Evolutionary conservation across 371 early-diverging fungal genomes (phyloP).

Genomic region (Nematocida sp.): DNA sequence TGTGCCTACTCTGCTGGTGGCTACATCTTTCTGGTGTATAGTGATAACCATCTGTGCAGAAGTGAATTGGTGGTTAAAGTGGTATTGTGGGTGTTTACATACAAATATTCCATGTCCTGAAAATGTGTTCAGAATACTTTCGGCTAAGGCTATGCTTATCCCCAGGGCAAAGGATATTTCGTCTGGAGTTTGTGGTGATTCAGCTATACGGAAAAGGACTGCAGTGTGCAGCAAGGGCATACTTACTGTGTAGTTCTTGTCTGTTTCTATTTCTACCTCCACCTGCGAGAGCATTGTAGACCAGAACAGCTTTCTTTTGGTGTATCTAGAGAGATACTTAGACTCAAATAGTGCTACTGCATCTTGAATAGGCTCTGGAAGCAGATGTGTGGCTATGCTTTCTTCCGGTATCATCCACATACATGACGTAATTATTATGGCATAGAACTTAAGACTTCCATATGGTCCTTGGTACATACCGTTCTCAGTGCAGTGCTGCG

Average conservation of each 20-base stretch:
- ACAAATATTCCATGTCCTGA: background rate
- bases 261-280: slow-evolving; percentile 34
- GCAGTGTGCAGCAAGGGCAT: slow-evolving; percentile 26
- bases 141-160: background rate
- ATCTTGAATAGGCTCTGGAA: background rate
- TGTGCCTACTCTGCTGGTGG: slow-evolving; percentile 12
- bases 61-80: slow-evolving; percentile 12
- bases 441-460: slow-evolving; percentile 3
- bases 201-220: background rate
- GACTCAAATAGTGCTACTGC: background rate
- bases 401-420: slow-evolving; percentile 45
- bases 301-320: slow-evolving; percentile 19
- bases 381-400: background rate
- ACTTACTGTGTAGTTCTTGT: slow-evolving; percentile 11
- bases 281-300: slow-evolving; percentile 10
- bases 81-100: background rate
- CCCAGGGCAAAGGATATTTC: background rate
- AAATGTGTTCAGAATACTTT: background rate
- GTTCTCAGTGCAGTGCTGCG: background rate
- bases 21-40: background rate
- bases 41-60: background rate
- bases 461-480: background rate
- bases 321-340: slow-evolving; percentile 7
- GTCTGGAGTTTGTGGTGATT: background rate
- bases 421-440: slow-evolving; percentile 25